Evolutionary conservation across 2,329 filamentous ascomycete genomes (phyloP).

Genomic region (Drechslerella stenobrocha): DNA sequence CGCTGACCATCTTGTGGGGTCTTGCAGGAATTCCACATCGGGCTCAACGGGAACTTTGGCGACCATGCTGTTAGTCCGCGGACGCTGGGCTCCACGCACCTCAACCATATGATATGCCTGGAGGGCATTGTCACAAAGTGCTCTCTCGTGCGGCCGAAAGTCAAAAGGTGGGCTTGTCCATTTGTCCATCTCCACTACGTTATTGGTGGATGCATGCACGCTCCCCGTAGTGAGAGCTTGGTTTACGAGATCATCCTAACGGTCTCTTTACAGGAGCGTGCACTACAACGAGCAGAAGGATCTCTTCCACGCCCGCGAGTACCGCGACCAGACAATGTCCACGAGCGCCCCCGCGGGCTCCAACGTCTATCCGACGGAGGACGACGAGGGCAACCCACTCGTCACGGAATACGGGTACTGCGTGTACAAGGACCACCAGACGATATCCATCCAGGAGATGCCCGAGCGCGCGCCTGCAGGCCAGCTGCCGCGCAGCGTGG

Average conservation of each 20-base stretch:
- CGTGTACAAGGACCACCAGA: conserved; percentile 95
- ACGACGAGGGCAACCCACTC: conserved; percentile 83
- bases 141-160: conserved; percentile 90
- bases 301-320: conserved; percentile 85
- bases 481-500: conserved; percentile 90
- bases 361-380: conserved; percentile 53
- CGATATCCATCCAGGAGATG: conserved; percentile 98
- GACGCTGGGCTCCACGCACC: conserved; percentile 81
- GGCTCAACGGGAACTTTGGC: conserved; percentile 95
- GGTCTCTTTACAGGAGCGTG: conserved; percentile 59
- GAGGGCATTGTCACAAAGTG: conserved; percentile 97
- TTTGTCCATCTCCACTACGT: neutral
- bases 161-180: conserved; percentile 67
- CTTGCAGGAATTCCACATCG: conserved; percentile 82
- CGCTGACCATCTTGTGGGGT: too few species aligned
- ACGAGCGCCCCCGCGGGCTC: conserved; percentile 80
- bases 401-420: conserved; percentile 95
- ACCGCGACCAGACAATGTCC: conserved; percentile 96
- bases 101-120: conserved; percentile 96
- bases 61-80: conserved; percentile 92
- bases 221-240: too few species aligned
- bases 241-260: too few species aligned
- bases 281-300: conserved; percentile 89
- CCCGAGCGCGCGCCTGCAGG: conserved; percentile 93
- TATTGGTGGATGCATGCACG: too few species aligned